phyloP scores from a whole-genome alignment of 179 eudicot genomes.

The Spinacia oleracea region DNA sequence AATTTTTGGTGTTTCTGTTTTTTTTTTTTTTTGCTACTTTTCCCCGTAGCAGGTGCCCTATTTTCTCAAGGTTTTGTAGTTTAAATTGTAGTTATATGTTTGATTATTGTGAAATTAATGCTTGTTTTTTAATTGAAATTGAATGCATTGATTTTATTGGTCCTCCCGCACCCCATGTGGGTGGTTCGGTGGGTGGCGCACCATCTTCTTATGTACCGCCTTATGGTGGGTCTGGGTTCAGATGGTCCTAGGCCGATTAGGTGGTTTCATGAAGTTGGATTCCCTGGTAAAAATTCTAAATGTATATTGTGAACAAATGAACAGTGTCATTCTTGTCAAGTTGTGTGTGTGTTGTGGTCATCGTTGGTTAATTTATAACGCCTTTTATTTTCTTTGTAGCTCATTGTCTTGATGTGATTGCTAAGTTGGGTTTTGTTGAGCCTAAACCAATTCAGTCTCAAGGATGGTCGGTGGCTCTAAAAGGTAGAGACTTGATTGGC shows the following conservation, averaged over 20 bases:
- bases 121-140: conserved; percentile 5
- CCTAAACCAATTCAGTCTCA: conserved; percentile 97
- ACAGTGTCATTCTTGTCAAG: neutral
- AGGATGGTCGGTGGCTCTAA: conserved; percentile 97
- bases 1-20: no score
- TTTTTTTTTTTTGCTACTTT: no score
- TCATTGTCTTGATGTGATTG: conserved; percentile 70
- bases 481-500: conserved; percentile 91
- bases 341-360: neutral
- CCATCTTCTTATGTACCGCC: conserved; percentile 24
- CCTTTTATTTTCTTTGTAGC: conserved; percentile 40
- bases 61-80: neutral
- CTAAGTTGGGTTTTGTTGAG: conserved; percentile 76
- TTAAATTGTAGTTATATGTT: neutral
- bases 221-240: conserved; percentile 22
- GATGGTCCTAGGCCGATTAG: conserved; percentile 79
- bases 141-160: conserved; percentile 55
- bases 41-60: conserved; percentile 63
- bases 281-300: conserved; percentile 65
- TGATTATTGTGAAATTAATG: neutral
- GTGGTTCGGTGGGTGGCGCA: conserved; percentile 36
- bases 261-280: conserved; percentile 67
- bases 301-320: neutral
- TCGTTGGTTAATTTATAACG: neutral
- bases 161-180: conserved; percentile 31